These are phyloP conservation scores for Alternaria panax DNA, from an alignment of 2,329 filamentous ascomycete species.

Conservation along the genomic window DNA sequence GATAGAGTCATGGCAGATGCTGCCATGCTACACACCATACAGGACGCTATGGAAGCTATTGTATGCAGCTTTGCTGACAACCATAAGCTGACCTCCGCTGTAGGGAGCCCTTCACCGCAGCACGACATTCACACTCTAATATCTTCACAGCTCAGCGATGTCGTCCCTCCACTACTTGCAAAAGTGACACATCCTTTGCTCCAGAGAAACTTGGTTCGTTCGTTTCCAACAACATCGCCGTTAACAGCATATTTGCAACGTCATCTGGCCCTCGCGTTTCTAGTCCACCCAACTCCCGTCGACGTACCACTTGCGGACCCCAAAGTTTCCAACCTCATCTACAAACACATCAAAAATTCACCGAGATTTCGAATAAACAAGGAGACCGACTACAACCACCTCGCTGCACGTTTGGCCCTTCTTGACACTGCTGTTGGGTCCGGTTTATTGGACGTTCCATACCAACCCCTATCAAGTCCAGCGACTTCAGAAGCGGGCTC, in stretches of 20 bases:
- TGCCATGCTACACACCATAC: slow-evolving; percentile 29
- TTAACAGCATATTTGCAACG: slow-evolving; percentile 68
- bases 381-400: slow-evolving; percentile 71
- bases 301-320: slow-evolving; percentile 34
- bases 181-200: slow-evolving; percentile 59
- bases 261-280: slow-evolving; percentile 69
- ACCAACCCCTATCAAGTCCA: slow-evolving; percentile 39
- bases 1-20: slow-evolving; percentile 35
- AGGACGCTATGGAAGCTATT: slow-evolving; percentile 44
- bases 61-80: slow-evolving; percentile 37
- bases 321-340: slow-evolving; percentile 28
- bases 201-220: slow-evolving; percentile 64
- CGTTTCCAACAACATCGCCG: slow-evolving; percentile 63
- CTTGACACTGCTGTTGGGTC: slow-evolving; percentile 79
- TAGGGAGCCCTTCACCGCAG: slow-evolving; percentile 24
- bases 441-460: slow-evolving; percentile 54
- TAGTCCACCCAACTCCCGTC: slow-evolving; percentile 56
- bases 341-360: slow-evolving; percentile 38
- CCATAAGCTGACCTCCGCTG: slow-evolving; percentile 29
- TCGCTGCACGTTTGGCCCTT: slow-evolving; percentile 70
- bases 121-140: slow-evolving; percentile 32
- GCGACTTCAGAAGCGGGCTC: slow-evolving; percentile 31
- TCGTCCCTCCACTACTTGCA: slow-evolving; percentile 34
- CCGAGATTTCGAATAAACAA: slow-evolving; percentile 62
- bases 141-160: slow-evolving; percentile 32